Base-by-base conservation (phyloP, 306 rosid species). In the Trifolium pratense region DNA sequence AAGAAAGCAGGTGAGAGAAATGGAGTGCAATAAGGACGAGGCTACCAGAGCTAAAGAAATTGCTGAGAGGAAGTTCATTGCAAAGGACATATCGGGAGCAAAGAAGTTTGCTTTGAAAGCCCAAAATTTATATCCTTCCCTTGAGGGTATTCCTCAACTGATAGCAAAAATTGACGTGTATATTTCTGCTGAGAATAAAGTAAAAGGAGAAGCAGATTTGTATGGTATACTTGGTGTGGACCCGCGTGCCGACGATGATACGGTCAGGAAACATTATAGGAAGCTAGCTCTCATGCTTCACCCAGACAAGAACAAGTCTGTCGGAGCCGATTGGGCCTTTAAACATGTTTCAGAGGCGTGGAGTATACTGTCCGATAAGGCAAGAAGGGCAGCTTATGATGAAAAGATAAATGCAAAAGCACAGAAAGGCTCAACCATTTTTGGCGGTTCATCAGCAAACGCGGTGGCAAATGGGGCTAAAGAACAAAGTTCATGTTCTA, bases 21-120 rank as follows among this genome's bases (percentile, higher is more conserved):
- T 94, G 98, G 98, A 94, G 74, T 94, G 98, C 81, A 94, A 94
- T 79, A 87, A 81, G 86, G 98, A 91, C 32, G 97, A 94, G 89
- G 98, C 97, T 25, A 69, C 67, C 68, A 85, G 93, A 78, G 95
- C 98, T 6, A 91, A 87, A 80, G 92, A 79, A 85, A 79, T 91
- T 26, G 95, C 98, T 0, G 97, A 89, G 86, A 87, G 78, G 85
- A 94, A 89, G 86, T 88, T 94, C 66, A 71, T 51, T 37, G 92
- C 79, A 17, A 91, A 79, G 79, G 98, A 94, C 49, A 43, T 77
- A 15, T 58, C 34, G 74, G 96, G 90, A 15, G 95, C 97, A 12
- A 94, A 84, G 81, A 94, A 86, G 66, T 88, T 94, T 87, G 97
- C 97, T 49, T 74, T 91, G 74, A 91, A 88, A 84, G 98, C 98